Base-by-base conservation (phyloP, 345 rosid genomes). In the Gossypium longicalyx region DNA sequence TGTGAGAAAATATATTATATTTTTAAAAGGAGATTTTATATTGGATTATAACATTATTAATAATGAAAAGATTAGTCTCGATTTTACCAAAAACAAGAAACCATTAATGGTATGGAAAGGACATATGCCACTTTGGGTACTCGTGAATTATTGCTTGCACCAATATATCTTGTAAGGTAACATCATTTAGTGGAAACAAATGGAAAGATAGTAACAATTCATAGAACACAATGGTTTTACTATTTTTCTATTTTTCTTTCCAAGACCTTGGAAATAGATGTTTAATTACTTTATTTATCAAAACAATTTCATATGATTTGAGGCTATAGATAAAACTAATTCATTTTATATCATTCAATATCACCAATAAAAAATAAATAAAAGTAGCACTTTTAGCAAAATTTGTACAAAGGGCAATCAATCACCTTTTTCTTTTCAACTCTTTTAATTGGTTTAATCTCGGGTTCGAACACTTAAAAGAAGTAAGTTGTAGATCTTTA, bases 401-500 rank as follows among this genome's bases (percentile, higher is more conserved):
- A 17, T 17, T 64, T 60, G 2, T 72, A 92, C 97, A 93, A 97
- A 17, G 85, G 93, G 45, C 38, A 29, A 29, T 29, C 89, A 88
- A 71, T 77, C 69, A 15, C 89, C 94, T 68, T 85, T 86, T 63
- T 97, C 98, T 82, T 83, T 92, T 82, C 84, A 88, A 75, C 38
- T 29, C 6, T 29, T 29, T 29, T 34, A 34, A 4, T 34, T 34
- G 38, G 7, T 4, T 34, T 4, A 34, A 7, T 34, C 1, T 34
- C 7, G 41, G 2, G 1, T 34, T 29, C 0, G 0, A 4, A 29
- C 6, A 29, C 5, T 5, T 0, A 29, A 29, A 4, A 3, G 0
- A 29, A 29, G 34, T 29, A 29, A 29, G 5, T 29, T 29, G 4
- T 3, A 29, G 5, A 29, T 4, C 1, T 29, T 29, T 29, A 29